phyloP scores from a whole-genome alignment of 805 yeast species.

The Candida nitratophila region DNA sequence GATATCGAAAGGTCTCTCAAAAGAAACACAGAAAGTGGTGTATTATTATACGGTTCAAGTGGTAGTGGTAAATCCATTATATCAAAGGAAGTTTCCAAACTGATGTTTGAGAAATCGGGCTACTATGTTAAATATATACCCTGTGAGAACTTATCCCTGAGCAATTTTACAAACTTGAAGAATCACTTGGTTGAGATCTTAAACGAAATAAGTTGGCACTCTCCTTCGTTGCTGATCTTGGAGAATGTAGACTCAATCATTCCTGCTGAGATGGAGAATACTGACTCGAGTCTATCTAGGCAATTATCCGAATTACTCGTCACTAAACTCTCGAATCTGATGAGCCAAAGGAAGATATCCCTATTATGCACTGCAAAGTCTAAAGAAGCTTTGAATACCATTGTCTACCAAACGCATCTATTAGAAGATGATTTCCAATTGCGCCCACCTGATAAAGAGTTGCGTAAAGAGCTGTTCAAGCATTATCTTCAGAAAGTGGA shows the following conservation, averaged over 20 bases:
- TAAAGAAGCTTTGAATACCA: conserved; percentile 55
- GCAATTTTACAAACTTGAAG: conserved; percentile 35
- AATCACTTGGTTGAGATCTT: conserved; percentile 42
- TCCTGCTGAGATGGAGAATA: conserved; percentile 52
- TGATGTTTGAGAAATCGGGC: conserved; percentile 32
- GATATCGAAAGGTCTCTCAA: conserved; percentile 33
- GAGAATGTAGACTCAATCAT: conserved; percentile 75
- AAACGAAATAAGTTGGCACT: conserved; percentile 50
- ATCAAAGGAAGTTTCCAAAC: conserved; percentile 32
- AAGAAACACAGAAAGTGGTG: conserved; percentile 41
- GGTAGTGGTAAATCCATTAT: conserved; percentile 79
- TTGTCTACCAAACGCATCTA: conserved; percentile 60
- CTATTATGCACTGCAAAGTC: conserved; percentile 58
- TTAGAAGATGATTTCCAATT: conserved; percentile 56
- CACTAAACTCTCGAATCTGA: conserved; percentile 30
- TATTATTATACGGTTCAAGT: conserved; percentile 61
- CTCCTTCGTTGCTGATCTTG: conserved; percentile 66
- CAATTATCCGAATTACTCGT: conserved; percentile 60
- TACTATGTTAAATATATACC: conserved; percentile 40
- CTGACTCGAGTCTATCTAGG: conserved; percentile 52
- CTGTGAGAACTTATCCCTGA: conserved; percentile 42
- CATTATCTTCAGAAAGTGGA: conserved; percentile 15
- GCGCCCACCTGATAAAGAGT: conserved; percentile 61
- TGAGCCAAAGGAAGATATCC: conserved; percentile 44
- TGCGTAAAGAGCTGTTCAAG: conserved; percentile 42